These are phyloP conservation scores for Cyclaneusma minus DNA, from an alignment of 2,329 filamentous ascomycete genomes.

Conservation along the genomic window DNA sequence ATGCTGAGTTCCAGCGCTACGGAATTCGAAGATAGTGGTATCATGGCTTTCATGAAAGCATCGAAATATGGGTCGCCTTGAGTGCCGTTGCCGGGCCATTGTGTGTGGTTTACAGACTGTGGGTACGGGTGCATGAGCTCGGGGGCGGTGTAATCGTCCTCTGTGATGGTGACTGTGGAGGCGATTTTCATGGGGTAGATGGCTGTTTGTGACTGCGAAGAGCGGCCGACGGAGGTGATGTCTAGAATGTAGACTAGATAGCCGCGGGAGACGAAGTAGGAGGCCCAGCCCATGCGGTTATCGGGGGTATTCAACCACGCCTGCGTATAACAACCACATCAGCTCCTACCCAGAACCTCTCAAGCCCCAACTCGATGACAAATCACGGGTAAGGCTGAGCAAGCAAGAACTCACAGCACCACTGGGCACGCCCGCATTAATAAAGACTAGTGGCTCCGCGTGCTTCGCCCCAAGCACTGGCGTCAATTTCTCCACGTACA, in stretches of 20 bases:
- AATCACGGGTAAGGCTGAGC: slow-evolving; percentile 1
- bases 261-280: slow-evolving; percentile 27
- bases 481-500: slow-evolving; percentile 35
- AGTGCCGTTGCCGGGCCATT: slow-evolving; percentile 22
- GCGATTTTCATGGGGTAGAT: slow-evolving; percentile 10
- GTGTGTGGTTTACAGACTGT: slow-evolving; percentile 21
- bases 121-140: slow-evolving; percentile 13
- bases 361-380: background rate
- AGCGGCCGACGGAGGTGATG: slow-evolving; percentile 12
- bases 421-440: slow-evolving; percentile 12
- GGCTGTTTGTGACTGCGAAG: slow-evolving; percentile 8
- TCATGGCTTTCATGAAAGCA: slow-evolving; percentile 15
- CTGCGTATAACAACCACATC: too few species aligned
- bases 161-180: slow-evolving; percentile 6
- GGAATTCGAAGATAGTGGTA: slow-evolving; percentile 15
- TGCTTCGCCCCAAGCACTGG: slow-evolving; percentile 12
- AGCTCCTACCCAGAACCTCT: too few species aligned
- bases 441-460: slow-evolving; percentile 12
- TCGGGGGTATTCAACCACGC: slow-evolving; percentile 32
- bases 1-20: slow-evolving; percentile 16
- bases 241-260: slow-evolving; percentile 28
- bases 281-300: slow-evolving; percentile 28
- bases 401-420: slow-evolving; percentile 10
- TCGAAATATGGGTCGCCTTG: slow-evolving; percentile 18
- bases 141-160: slow-evolving; percentile 15